Conservation (phyloP, 345 rosid genomes). For the Acer campestre region DNA sequence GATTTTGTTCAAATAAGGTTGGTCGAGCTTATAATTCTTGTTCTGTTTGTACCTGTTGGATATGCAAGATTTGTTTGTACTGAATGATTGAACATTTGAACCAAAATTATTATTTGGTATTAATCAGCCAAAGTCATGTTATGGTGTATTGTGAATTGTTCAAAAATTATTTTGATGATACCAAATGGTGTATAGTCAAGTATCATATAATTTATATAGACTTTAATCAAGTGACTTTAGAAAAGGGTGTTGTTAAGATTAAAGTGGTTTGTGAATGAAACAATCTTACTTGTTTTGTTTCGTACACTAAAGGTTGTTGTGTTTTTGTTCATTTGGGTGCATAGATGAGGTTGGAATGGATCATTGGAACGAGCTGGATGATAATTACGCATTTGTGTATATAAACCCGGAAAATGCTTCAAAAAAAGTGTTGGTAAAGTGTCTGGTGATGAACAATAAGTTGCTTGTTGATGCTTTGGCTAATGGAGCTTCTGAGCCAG, state of each 20-base stretch:
- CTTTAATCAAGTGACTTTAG: background rate
- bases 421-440: constrained; percentile 65
- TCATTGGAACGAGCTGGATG: constrained; percentile 67
- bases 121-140: background rate
- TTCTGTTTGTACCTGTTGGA: no score
- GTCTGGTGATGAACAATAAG: constrained; percentile 59
- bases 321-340: constrained; percentile 9
- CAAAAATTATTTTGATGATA: background rate
- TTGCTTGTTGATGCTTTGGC: constrained; percentile 67
- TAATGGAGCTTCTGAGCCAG: constrained; percentile 53
- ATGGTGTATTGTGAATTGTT: background rate
- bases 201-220: background rate
- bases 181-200: background rate
- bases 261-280: background rate
- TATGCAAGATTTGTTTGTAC: background rate
- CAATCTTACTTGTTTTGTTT: background rate
- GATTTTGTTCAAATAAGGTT: no score
- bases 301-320: constrained; percentile 5
- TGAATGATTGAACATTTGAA: background rate
- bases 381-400: constrained; percentile 78
- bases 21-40: no score
- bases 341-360: constrained; percentile 82
- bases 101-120: no score
- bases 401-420: constrained; percentile 47
- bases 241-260: background rate